Conservation (phyloP, 805 yeast genomes). For the Priceomyces castillae region DNA sequence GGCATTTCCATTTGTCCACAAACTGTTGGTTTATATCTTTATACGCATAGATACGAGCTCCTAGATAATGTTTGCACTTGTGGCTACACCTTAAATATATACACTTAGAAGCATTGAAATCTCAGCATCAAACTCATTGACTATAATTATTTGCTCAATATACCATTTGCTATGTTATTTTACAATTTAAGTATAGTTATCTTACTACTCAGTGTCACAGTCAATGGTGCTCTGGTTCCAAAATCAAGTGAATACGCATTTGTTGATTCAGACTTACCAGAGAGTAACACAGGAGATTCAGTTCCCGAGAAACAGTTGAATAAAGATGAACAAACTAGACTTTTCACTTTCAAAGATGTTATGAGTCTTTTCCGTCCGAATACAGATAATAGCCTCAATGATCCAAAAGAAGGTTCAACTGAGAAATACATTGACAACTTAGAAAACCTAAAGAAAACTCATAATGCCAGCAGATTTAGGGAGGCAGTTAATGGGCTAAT, state of each 20-base stretch:
- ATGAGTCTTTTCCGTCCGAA: background rate
- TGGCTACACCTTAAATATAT: background rate
- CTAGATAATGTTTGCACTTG: background rate
- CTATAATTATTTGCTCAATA: background rate
- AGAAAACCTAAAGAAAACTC: background rate
- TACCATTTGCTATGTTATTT: background rate
- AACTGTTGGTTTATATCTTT: background rate
- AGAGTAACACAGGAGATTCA: background rate
- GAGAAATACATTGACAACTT: background rate
- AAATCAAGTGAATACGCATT: background rate
- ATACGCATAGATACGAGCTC: background rate
- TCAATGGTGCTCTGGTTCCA: background rate
- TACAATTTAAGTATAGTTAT: background rate
- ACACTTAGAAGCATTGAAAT: background rate
- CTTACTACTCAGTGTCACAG: background rate
- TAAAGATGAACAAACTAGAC: background rate
- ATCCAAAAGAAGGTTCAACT: background rate
- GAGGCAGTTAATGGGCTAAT: background rate
- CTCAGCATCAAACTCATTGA: background rate
- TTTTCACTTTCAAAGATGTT: background rate
- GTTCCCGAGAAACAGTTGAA: background rate
- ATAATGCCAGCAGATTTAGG: background rate
- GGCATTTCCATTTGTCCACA: background rate
- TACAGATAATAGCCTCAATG: background rate
- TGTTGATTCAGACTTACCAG: background rate